Conservation (phyloP, 305 asterid genomes). For the Fraxinus baroniana region DNA sequence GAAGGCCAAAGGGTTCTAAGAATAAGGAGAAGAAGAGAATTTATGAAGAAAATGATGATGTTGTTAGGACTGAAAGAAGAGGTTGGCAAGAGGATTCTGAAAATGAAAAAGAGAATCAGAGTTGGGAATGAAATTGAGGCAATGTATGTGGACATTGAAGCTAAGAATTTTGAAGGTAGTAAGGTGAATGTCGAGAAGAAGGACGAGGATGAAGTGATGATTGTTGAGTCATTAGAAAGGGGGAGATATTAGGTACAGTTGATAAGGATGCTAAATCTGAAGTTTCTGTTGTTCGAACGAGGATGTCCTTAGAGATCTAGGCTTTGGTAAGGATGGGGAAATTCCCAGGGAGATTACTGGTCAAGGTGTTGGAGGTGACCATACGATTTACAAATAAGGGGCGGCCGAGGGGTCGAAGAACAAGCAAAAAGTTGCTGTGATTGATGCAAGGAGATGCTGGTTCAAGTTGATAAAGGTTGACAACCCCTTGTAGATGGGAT, state of each 20-base stretch:
- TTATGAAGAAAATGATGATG: neutral
- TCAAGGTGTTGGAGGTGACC: slow-evolving; percentile 9
- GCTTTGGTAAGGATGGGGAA: neutral
- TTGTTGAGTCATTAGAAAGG: neutral
- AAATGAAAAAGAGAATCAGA: slow-evolving; percentile 12
- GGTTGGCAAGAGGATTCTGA: slow-evolving; percentile 18
- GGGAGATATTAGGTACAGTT: neutral
- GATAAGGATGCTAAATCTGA: neutral
- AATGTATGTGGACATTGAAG: slow-evolving; percentile 13
- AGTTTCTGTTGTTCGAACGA: neutral
- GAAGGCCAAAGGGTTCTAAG: slow-evolving; percentile 37
- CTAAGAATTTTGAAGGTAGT: neutral
- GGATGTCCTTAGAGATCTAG: neutral
- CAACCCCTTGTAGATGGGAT: neutral
- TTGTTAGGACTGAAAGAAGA: neutral
- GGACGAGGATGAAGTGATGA: no score
- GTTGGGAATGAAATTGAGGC: neutral
- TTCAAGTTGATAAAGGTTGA: slow-evolving; percentile 1
- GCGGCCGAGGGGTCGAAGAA: neutral
- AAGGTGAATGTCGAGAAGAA: neutral
- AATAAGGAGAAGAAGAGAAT: slow-evolving; percentile 14
- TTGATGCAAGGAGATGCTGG: slow-evolving; percentile 6
- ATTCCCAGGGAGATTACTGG: neutral
- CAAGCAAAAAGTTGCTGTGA: neutral
- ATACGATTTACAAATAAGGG: neutral